Base-by-base conservation (phyloP, 2,329 filamentous ascomycete species). In the Pyrenochaeta sp. region DNA sequence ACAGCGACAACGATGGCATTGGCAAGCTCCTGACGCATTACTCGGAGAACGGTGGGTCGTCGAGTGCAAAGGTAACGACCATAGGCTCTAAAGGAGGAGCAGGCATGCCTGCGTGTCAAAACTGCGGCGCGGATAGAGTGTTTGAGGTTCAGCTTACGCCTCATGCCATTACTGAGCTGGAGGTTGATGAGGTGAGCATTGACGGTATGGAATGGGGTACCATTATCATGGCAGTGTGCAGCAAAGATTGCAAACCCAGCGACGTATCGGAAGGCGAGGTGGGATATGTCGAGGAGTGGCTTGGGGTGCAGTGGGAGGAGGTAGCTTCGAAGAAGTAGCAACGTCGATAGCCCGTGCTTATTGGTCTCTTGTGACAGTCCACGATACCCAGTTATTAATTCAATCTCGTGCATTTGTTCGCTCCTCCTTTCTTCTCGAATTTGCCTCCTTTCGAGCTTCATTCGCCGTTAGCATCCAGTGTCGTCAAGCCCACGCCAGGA, bases 191-290 rank as follows among this genome's bases (percentile, higher is more conserved):
- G 74, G 78, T 76, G 79, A 79, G 60, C 62, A 78, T 78, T 83
- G 96, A 80, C 45, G 95, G 93, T 0, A 99, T 99, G 95, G 95
- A 99, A 69, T 99, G 95, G 95, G 94, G 94, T 0, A 98, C 92
- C 0, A 84, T 99, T 7, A 86, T 99, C 52, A 81, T 98, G 32
- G 92, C 87, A 0, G 92, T 96, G 7, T 99, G 95, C 74, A 86
- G 84, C 61, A 85, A 78, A 69, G 91, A 98, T 74, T 98, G 95
- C 72, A 81, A 83, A 66, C 85, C 86, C 14, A 75, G 75, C 5
- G 83, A 84, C 0, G 82, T 86, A 6, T 75, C 77, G 11, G 79
- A 83, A 31, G 90, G 87, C 0, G 83, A 87, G 68, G 85, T 87
- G 0, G 91, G 88, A 1, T 98, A 96, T 77, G 69, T 92, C 15